These are phyloP conservation scores for Dipteronia dyeriana DNA, from an alignment of 345 rosid genomes.

Conservation along the genomic window DNA sequence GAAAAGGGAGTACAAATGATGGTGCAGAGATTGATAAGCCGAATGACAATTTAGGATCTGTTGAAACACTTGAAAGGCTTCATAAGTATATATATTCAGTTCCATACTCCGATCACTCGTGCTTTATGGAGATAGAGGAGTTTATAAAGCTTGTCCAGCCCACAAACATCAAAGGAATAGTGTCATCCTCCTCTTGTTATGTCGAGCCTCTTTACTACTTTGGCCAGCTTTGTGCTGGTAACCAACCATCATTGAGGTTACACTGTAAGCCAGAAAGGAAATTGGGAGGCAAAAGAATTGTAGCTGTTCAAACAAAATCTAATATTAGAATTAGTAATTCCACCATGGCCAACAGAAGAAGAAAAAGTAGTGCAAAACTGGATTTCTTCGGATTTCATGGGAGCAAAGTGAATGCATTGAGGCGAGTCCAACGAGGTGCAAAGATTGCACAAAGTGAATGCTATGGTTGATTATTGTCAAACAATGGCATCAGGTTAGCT, in stretches of 20 bases:
- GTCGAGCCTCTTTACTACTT: constrained; percentile 68
- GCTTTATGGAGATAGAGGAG: constrained; percentile 65
- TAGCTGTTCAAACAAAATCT: constrained; percentile 29
- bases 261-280: constrained; percentile 26
- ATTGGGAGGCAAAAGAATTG: constrained; percentile 15
- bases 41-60: constrained; percentile 26
- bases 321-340: constrained; percentile 17
- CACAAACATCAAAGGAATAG: constrained; percentile 61
- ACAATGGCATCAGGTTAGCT: constrained; percentile 5
- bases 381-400: constrained; percentile 18
- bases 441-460: constrained; percentile 36
- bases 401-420: constrained; percentile 31
- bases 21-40: constrained; percentile 16
- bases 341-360: constrained; percentile 25
- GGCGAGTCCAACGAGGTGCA: constrained; percentile 38
- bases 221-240: constrained; percentile 52
- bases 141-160: constrained; percentile 70
- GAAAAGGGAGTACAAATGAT: constrained; percentile 26
- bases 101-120: constrained; percentile 75
- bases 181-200: constrained; percentile 61
- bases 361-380: constrained; percentile 10
- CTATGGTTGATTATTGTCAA: constrained; percentile 17
- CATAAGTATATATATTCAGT: constrained; percentile 58
- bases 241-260: constrained; percentile 32
- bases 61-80: constrained; percentile 30